Conservation (phyloP, 73 alveolate species). For the Paramecium sonneborni region DNA sequence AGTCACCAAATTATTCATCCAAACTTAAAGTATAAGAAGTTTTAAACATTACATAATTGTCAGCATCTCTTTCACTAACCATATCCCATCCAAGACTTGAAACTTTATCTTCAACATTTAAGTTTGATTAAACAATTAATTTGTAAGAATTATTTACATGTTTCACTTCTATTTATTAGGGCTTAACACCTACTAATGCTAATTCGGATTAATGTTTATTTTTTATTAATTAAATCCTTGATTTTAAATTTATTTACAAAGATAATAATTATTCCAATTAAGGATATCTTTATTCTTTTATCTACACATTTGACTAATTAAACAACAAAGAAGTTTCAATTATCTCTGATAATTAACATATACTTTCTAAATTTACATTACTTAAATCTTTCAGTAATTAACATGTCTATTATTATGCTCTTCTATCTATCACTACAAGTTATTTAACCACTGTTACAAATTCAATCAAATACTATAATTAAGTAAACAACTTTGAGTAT, state of each 20-base stretch:
- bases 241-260: neutral
- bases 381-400: neutral
- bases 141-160: neutral
- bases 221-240: neutral
- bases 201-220: conserved; percentile 16
- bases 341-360: neutral
- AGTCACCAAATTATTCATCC: neutral
- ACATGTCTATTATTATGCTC: neutral
- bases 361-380: neutral
- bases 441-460: neutral
- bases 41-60: neutral
- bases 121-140: neutral
- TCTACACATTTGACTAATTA: neutral
- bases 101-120: neutral
- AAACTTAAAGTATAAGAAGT: neutral
- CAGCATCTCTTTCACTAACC: neutral
- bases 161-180: neutral
- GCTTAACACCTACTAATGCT: neutral
- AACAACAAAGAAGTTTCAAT: conserved; percentile 28
- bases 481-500: neutral
- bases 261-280: neutral
- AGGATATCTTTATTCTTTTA: conserved; percentile 23
- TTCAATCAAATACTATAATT: neutral
- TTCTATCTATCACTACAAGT: neutral
- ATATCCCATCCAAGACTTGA: neutral